Conservation (phyloP, 2,329 filamentous ascomycete genomes). For the Furcasterigmium furcatum region DNA sequence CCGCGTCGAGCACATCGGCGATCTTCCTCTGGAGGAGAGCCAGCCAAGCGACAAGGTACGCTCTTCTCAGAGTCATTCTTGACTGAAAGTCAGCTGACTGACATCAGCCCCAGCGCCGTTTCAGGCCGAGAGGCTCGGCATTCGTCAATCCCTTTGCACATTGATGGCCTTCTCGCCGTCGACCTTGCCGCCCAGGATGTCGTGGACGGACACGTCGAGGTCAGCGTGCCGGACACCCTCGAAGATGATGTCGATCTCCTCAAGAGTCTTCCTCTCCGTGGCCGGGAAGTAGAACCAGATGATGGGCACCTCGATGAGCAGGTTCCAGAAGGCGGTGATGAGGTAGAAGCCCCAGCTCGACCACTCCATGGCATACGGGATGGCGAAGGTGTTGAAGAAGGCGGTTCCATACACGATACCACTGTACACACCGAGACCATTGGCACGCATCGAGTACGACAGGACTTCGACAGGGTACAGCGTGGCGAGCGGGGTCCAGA, state of each 20-base stretch:
- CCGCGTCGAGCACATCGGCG: too few relatives aligned
- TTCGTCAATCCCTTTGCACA: too few relatives aligned
- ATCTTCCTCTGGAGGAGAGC: too few relatives aligned
- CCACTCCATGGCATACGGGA: not conserved
- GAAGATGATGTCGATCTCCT: not conserved
- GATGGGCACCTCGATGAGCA: not conserved
- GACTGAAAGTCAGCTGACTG: too few relatives aligned
- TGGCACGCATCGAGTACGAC: slow-evolving; percentile 11
- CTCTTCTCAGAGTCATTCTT: too few relatives aligned
- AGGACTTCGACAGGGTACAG: slow-evolving; percentile 19
- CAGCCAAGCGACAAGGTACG: too few relatives aligned
- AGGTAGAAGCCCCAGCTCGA: not conserved
- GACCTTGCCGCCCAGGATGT: not conserved
- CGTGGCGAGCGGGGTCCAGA: slow-evolving; percentile 44
- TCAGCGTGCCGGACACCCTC: not conserved
- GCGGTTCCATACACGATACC: not conserved
- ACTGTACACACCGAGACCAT: slow-evolving; percentile 9
- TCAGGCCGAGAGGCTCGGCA: too few relatives aligned
- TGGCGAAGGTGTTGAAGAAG: not conserved
- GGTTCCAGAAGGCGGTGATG: not conserved
- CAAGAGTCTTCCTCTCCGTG: too few relatives aligned
- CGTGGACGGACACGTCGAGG: not conserved
- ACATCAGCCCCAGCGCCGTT: too few relatives aligned
- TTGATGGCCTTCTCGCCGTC: too few relatives aligned
- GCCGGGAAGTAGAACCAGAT: not conserved